Conservation (phyloP, 305 asterid species). For the Fraxinus latifolia region DNA sequence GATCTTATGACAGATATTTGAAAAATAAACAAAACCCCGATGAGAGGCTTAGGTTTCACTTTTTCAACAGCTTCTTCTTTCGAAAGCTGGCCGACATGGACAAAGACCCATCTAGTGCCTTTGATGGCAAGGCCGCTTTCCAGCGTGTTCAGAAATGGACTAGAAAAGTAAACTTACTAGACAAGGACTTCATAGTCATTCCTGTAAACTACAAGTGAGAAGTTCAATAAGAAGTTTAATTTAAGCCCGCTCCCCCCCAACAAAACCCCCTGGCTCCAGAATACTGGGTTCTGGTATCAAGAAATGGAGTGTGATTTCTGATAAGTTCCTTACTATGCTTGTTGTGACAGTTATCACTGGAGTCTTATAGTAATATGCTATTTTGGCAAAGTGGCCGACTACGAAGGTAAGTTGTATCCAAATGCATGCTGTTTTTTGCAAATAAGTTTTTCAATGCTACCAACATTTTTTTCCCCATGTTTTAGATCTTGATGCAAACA, state of each 20-base stretch:
- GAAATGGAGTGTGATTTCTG: conserved; percentile 18
- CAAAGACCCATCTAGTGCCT: conserved; percentile 82
- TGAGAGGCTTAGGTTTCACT: conserved; percentile 65
- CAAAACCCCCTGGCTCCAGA: conserved; percentile 1
- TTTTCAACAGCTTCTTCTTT: conserved; percentile 94
- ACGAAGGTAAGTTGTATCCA: conserved; percentile 60
- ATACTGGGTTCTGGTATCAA: conserved; percentile 26
- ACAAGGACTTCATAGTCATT: conserved; percentile 78
- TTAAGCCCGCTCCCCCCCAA: not conserved
- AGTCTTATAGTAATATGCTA: conserved; percentile 87
- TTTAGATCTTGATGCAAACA: conserved; percentile 48
- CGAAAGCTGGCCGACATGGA: conserved; percentile 96
- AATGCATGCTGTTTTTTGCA: conserved; percentile 19
- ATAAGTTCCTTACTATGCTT: conserved; percentile 25
- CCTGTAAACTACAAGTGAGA: conserved; percentile 93
- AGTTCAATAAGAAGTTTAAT: not conserved
- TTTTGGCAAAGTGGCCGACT: conserved; percentile 71
- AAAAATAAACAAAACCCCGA: conserved; percentile 52
- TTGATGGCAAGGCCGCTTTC: conserved; percentile 88
- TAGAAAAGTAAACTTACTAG: conserved; percentile 82
- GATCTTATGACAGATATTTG: conserved; percentile 60
- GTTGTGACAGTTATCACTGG: conserved; percentile 80
- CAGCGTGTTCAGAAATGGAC: conserved; percentile 98
- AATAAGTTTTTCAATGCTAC: conserved; percentile 17
- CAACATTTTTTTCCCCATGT: conserved; percentile 21